phyloP scores from a whole-genome alignment of 2,329 filamentous ascomycete genomes.

The Dothiorella sarmentorum region DNA sequence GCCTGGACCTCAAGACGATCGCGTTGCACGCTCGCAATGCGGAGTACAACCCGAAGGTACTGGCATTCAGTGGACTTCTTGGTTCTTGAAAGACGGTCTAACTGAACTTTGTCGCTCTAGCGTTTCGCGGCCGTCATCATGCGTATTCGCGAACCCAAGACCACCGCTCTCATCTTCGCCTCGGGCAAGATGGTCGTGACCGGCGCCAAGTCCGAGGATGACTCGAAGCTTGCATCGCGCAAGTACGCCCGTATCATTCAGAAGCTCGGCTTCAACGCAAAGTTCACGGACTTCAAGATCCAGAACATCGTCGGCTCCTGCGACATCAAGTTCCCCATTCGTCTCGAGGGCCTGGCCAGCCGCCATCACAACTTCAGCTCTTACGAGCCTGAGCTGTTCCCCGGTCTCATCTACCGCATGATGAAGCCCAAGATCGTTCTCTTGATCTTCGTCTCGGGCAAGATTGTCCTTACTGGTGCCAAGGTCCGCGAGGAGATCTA shows the following conservation, averaged over 20 bases:
- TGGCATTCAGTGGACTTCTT: constrained; percentile 34
- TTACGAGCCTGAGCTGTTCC: constrained; percentile 97
- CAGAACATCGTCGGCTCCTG: constrained; percentile 99
- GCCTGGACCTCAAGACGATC: constrained; percentile 96
- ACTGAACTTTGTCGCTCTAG: constrained; percentile 49
- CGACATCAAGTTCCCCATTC: constrained; percentile 99
- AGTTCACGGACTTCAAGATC: constrained; percentile 99
- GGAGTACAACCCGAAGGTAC: constrained; percentile 97
- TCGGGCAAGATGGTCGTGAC: constrained; percentile 99
- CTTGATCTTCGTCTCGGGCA: constrained; percentile 95
- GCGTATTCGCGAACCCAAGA: constrained; percentile 99
- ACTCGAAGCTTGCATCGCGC: constrained; percentile 91
- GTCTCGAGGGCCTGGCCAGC: constrained; percentile 89
- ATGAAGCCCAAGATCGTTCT: constrained; percentile 99
- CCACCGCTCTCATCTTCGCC: constrained; percentile 95
- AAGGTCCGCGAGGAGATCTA: constrained; percentile 95
- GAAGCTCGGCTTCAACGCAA: constrained; percentile 98
- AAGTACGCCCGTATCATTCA: constrained; percentile 99
- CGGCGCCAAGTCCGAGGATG: constrained; percentile 95
- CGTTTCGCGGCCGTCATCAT: constrained; percentile 99
- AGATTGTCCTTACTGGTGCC: constrained; percentile 95
- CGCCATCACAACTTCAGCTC: constrained; percentile 99
- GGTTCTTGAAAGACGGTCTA: constrained; percentile 30
- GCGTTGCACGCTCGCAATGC: constrained; percentile 96
- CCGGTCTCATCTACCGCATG: constrained; percentile 99